phyloP scores from a whole-genome alignment of 2,329 filamentous ascomycete genomes.

The Calonectria pseudoreteaudii region DNA sequence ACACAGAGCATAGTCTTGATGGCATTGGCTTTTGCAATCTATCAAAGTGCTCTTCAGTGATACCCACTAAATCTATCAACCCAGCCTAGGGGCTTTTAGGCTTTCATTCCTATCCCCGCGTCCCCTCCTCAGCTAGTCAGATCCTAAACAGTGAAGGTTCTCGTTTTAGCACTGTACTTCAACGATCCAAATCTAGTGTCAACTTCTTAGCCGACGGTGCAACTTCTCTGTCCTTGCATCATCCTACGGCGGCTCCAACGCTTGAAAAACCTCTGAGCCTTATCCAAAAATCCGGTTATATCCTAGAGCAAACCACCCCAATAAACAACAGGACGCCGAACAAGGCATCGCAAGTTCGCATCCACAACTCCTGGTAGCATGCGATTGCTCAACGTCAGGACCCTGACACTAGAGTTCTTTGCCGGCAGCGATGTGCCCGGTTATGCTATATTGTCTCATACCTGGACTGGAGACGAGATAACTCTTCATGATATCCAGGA shows the following conservation, averaged over 20 bases:
- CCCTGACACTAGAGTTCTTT: conserved; percentile 37
- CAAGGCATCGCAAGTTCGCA: neutral
- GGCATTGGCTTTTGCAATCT: neutral
- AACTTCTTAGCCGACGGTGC: neutral
- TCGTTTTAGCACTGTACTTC: neutral
- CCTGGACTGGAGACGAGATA: conserved; percentile 40
- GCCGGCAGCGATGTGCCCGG: conserved; percentile 25
- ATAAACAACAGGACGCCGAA: neutral
- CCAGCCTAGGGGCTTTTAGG: neutral
- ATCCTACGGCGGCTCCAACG: neutral
- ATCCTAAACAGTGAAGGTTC: neutral
- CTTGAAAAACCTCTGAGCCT: conserved; percentile 77
- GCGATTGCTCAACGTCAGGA: conserved; percentile 41
- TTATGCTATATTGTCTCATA: conserved; percentile 46
- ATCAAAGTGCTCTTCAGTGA: neutral
- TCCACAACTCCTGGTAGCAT: conserved; percentile 18
- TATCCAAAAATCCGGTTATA: conserved; percentile 74
- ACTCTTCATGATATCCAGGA: conserved; percentile 32
- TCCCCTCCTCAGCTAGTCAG: too few relatives aligned
- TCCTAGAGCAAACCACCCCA: neutral
- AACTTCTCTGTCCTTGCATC: conserved; percentile 1
- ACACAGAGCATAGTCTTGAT: neutral
- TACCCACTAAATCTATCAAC: neutral
- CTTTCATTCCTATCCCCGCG: neutral
- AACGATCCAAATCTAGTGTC: neutral